Evolutionary conservation across 225 moss, liverwort and hornwort genomes (phyloP).

Genomic region (Pleurozium schreberi): DNA sequence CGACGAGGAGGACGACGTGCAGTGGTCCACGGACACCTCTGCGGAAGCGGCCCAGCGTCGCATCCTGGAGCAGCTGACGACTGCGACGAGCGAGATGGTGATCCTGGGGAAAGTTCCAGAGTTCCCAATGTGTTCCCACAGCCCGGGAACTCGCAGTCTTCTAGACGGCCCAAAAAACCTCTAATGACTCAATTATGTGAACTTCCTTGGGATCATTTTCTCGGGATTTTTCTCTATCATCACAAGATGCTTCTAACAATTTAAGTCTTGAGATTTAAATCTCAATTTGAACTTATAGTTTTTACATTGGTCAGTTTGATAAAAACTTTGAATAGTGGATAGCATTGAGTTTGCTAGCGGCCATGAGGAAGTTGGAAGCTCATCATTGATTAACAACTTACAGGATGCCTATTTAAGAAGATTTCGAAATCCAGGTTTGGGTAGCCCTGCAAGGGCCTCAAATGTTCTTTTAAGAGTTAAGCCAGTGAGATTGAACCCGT

Average conservation of each 20-base stretch:
- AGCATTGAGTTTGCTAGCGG: not conserved
- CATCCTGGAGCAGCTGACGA: constrained; percentile 81
- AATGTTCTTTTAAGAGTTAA: not conserved
- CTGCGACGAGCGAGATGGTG: constrained; percentile 99
- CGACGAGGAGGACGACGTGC: constrained; percentile 64
- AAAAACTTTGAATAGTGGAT: too few relatives aligned
- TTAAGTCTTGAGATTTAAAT: too few relatives aligned
- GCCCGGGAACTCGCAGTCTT: too few relatives aligned
- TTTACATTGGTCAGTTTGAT: too few relatives aligned
- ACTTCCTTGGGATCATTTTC: too few relatives aligned
- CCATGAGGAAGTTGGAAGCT: not conserved
- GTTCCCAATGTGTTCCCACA: too few relatives aligned
- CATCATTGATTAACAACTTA: not conserved
- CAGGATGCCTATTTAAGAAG: not conserved
- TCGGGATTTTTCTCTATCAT: too few relatives aligned
- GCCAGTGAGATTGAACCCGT: not conserved
- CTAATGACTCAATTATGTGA: too few relatives aligned
- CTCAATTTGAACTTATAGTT: too few relatives aligned
- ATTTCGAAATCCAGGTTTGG: not conserved
- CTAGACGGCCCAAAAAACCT: too few relatives aligned
- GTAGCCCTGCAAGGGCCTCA: not conserved
- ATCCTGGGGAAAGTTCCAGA: constrained; percentile 53
- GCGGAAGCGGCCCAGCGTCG: constrained; percentile 88
- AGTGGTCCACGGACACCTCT: constrained; percentile 95
- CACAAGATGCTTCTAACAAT: too few relatives aligned